Conservation (phyloP, 108 stramenopile species). For the Skeletonema marinoi region DNA sequence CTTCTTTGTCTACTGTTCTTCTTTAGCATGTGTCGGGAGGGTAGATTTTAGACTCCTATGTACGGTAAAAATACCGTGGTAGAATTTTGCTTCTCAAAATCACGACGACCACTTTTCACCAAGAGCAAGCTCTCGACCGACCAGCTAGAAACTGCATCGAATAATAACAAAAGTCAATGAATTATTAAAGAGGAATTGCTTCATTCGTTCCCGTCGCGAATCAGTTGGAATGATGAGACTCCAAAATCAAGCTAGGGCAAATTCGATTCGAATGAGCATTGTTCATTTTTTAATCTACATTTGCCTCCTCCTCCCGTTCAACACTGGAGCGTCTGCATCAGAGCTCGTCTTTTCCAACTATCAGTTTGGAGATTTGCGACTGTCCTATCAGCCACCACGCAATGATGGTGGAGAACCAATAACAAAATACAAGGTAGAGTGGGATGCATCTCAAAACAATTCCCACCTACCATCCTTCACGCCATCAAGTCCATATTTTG, state of each 20-base stretch:
- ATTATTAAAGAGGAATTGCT: neutral
- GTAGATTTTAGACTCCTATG: no score
- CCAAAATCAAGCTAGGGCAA: neutral
- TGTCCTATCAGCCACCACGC: slow-evolving; percentile 55
- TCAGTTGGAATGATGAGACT: neutral
- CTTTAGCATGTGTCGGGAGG: no score
- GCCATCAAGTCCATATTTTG: slow-evolving; percentile 49
- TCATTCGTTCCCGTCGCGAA: neutral
- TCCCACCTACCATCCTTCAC: slow-evolving; percentile 44
- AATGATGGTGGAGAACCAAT: slow-evolving; percentile 71
- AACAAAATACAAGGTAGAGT: slow-evolving; percentile 74
- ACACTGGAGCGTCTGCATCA: slow-evolving; percentile 19
- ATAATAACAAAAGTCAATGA: no score
- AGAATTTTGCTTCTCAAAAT: no score
- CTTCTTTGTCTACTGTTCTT: neutral
- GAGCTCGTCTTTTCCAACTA: slow-evolving; percentile 45
- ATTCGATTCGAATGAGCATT: neutral
- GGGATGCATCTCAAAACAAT: slow-evolving; percentile 55
- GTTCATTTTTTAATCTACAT: neutral
- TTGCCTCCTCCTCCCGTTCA: neutral
- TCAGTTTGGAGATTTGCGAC: slow-evolving; percentile 43
- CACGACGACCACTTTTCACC: no score
- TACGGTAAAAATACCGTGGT: no score
- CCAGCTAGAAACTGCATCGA: neutral
- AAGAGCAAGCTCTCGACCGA: neutral